Conservation (phyloP, 2,329 filamentous ascomycete species). For the Metarhizium rileyi region DNA sequence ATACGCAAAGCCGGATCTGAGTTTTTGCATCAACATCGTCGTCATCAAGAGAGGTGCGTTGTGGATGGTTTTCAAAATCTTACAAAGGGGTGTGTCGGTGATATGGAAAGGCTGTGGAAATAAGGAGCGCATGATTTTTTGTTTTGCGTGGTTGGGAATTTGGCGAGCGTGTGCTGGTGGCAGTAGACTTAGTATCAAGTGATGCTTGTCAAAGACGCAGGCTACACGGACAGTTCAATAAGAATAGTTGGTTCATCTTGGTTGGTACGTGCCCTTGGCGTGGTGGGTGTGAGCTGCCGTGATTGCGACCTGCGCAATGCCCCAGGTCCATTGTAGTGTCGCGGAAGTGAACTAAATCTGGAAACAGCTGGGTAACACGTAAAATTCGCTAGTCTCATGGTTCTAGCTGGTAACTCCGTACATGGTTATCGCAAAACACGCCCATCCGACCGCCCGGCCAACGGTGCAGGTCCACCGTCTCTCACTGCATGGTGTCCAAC, state of each 20-base stretch:
- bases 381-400: neutral
- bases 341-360: neutral
- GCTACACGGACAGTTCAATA: neutral
- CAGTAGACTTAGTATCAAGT: slow-evolving; percentile 6
- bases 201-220: slow-evolving; percentile 5
- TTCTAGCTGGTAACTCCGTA: neutral
- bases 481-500: slow-evolving; percentile 8
- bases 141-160: neutral
- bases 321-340: neutral
- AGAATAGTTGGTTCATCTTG: slow-evolving; percentile 1
- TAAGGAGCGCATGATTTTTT: neutral
- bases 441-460: neutral
- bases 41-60: slow-evolving; percentile 1
- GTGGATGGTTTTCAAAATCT: neutral
- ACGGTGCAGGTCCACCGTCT: neutral
- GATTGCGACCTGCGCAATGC: too few species aligned
- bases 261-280: neutral
- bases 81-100: slow-evolving; percentile 1
- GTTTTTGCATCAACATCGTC: slow-evolving; percentile 1
- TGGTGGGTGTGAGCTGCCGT: too few species aligned
- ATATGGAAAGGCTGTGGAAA: neutral
- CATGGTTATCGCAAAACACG: neutral
- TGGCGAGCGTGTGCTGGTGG: slow-evolving; percentile 3
- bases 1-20: neutral
- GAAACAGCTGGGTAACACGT: neutral